Evolutionary conservation across 805 yeast species (phyloP), one percentile per base, ranked within the genome.

Genomic region (Candida stauntonica): DNA sequence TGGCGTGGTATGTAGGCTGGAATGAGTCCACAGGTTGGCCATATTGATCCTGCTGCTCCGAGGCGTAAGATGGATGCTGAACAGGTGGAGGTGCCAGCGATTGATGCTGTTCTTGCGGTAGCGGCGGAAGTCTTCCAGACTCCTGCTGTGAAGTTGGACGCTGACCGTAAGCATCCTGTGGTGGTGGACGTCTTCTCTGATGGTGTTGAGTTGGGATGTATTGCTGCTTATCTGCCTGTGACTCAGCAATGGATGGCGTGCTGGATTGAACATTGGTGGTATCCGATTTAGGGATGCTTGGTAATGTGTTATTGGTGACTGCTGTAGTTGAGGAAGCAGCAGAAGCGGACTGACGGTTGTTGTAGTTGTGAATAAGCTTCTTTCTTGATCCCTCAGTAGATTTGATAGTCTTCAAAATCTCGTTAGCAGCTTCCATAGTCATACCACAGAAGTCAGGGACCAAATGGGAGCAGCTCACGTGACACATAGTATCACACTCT

Each of bases 361-460:
- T 43, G 33, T 36, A 44, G 11, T 38, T 42, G 20, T 45, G 41
- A 8, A 46, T 30, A 13, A 44, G 45, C 35, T 47, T 52, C 51
- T 54, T 50, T 53, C 61, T 36, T 13, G 61, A 46, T 17, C 60
- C 70, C 51, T 75, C 75, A 2, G 97, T 79, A 29, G 81, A 75
- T 57, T 83, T 82, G 56, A 91, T 88, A 8, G 96, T 86, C 40
- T 75, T 76, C 42, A 93, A 64, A 46, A 93, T 87, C 61, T 83
- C 84, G 55, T 87, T 88, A 3, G 97, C 98, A 75, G 84, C 86
- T 56, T 87, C 96, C 89, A 93, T 87, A 3, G 96, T 75, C 95
- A 93, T 91, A 41, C 99, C 99, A 70, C 99, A 93, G 61, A 93
- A 86, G 60, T 93, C 98, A 1, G 99, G 99, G 17, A 93, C 98